A percentile compares a stretch with the other conserved stretches of the same genome.
Conservation (phyloP, 192 early-diverging fungal genomes). For the Lobosporangium transversale region DNA sequence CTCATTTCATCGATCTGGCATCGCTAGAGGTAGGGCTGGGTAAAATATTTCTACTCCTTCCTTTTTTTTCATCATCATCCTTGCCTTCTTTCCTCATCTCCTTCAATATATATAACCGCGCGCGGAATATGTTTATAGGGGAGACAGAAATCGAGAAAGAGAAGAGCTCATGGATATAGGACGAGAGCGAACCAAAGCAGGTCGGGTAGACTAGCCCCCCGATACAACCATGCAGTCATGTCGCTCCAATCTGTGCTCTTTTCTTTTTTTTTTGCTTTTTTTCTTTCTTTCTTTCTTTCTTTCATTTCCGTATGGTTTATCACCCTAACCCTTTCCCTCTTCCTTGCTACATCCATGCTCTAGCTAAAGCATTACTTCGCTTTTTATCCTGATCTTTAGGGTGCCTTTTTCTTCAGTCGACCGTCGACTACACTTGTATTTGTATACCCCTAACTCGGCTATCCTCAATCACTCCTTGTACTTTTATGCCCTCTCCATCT, state of each 20-base stretch:
- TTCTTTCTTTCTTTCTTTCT: background rate
- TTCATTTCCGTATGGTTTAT: background rate
- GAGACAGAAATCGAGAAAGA: background rate
- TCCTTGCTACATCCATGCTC: background rate
- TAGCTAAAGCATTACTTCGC: background rate
- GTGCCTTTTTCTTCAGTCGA: background rate
- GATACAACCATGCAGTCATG: background rate
- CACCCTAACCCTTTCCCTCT: background rate
- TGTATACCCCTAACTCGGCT: too few species aligned
- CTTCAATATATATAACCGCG: constrained; percentile 9
- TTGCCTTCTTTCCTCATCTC: constrained; percentile 11
- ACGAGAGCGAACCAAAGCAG: background rate
- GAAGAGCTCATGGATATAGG: background rate
- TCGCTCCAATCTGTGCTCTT: background rate
- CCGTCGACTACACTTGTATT: too few species aligned
- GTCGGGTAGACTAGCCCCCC: background rate
- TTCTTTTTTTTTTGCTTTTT: background rate
- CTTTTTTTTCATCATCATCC: constrained; percentile 1
- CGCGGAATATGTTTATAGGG: constrained; percentile 3
- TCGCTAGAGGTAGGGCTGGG: too few species aligned
- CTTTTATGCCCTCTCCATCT: background rate
- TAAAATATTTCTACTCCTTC: too few species aligned
- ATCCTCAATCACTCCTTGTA: too few species aligned
- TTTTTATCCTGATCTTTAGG: background rate
- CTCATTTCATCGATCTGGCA: too few species aligned